These are phyloP conservation scores for Onygenales sp. DNA, from an alignment of 2,329 filamentous ascomycete genomes.

Conservation along the genomic window DNA sequence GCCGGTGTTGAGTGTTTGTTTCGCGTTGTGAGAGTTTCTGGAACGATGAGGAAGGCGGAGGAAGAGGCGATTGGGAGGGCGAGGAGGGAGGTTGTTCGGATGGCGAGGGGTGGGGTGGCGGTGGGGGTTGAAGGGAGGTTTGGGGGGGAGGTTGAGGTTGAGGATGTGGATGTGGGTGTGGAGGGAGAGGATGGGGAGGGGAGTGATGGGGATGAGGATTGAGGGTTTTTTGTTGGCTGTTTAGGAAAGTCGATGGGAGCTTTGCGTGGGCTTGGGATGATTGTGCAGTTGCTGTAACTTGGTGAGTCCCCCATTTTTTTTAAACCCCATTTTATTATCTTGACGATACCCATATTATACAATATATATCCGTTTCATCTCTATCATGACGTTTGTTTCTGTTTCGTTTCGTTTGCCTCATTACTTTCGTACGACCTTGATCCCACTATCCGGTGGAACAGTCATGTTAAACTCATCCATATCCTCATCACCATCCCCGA, in stretches of 20 bases:
- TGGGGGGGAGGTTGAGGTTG: slow-evolving; percentile 19
- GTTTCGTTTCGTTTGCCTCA: slow-evolving; percentile 39
- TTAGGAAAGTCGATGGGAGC: slow-evolving; percentile 2
- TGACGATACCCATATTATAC: not conserved
- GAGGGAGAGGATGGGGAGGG: slow-evolving; percentile 37
- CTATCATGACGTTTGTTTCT: slow-evolving; percentile 4
- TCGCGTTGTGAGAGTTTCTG: slow-evolving; percentile 76
- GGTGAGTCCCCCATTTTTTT: not conserved
- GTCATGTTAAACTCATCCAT: slow-evolving; percentile 24
- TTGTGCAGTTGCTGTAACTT: not conserved
- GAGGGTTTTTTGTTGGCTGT: slow-evolving; percentile 2
- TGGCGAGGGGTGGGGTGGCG: slow-evolving; percentile 44
- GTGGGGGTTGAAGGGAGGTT: slow-evolving; percentile 32
- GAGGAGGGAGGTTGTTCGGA: slow-evolving; percentile 59
- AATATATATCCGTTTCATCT: not conserved
- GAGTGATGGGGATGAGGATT: slow-evolving; percentile 36
- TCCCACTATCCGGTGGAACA: slow-evolving; percentile 51
- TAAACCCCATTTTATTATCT: not conserved
- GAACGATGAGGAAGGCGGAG: slow-evolving; percentile 86
- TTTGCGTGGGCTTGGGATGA: not conserved
- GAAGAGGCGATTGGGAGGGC: slow-evolving; percentile 78
- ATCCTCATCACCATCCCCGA: slow-evolving; percentile 22
- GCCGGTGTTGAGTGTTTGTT: slow-evolving; percentile 56
- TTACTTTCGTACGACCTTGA: slow-evolving; percentile 60
- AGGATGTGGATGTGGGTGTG: slow-evolving; percentile 9